These are phyloP conservation scores for Saitoella complicata DNA, from an alignment of 805 yeast genomes.

Conservation along the genomic window DNA sequence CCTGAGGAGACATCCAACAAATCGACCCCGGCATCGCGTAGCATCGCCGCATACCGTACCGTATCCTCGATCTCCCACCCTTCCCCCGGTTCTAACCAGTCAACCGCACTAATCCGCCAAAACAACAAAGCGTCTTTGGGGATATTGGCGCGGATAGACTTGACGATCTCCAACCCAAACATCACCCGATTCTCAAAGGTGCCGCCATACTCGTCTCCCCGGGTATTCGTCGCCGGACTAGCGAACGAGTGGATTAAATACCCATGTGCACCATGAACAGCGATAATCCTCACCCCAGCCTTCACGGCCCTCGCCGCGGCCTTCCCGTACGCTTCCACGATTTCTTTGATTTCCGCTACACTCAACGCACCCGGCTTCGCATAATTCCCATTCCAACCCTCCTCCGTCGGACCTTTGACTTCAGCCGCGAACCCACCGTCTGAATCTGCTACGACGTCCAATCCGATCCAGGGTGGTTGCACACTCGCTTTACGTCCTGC, in stretches of 20 bases:
- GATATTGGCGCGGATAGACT: conserved; percentile 25
- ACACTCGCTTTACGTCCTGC: conserved; percentile 36
- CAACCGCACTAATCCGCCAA: conserved; percentile 32
- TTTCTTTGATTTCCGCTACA: conserved; percentile 23
- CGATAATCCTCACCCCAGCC: conserved; percentile 48
- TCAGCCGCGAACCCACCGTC: conserved; percentile 19
- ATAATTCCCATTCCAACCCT: conserved; percentile 17
- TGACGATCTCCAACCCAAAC: conserved; percentile 32
- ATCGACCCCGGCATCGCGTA: conserved; percentile 26
- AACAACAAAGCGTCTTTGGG: conserved; percentile 32
- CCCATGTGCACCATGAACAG: conserved; percentile 52
- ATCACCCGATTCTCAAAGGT: conserved; percentile 40
- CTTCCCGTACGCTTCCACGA: conserved; percentile 28
- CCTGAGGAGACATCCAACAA: conserved; percentile 43
- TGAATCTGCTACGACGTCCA: conserved; percentile 9
- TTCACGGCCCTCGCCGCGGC: conserved; percentile 36
- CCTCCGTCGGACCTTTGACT: conserved; percentile 32
- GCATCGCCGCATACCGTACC: conserved; percentile 12
- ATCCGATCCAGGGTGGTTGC: conserved; percentile 18
- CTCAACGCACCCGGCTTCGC: conserved; percentile 27
- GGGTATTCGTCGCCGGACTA: conserved; percentile 29
- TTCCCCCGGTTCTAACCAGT: conserved; percentile 15
- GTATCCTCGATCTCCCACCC: conserved; percentile 33
- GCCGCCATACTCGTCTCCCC: conserved; percentile 53
- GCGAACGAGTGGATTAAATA: conserved; percentile 36